A percentile compares a stretch with the other conserved stretches of the same genome.
phyloP scores from a whole-genome alignment of 495 filamentous ascomycete species.

The Podospora comata region DNA sequence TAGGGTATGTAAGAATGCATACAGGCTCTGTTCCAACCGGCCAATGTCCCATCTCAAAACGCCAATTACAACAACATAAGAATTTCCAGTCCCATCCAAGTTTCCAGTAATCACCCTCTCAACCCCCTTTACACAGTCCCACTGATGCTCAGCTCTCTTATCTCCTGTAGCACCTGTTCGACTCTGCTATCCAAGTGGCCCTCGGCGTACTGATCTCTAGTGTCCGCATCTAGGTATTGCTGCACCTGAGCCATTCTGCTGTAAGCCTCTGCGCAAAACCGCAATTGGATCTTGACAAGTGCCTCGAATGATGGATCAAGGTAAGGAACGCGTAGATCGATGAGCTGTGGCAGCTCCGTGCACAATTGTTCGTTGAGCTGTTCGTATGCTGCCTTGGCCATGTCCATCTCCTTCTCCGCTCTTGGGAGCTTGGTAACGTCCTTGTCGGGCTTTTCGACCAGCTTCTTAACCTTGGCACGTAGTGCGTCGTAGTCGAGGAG shows the following conservation, averaged over 20 bases:
- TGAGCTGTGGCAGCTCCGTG: slow-evolving; percentile 90
- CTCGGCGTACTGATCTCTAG: slow-evolving; percentile 90
- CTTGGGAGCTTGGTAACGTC: slow-evolving; percentile 91
- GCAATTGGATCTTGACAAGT: slow-evolving; percentile 94
- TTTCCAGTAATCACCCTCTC: background rate
- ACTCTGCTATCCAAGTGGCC: slow-evolving; percentile 89
- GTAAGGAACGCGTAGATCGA: slow-evolving; percentile 94
- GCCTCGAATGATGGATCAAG: slow-evolving; percentile 96
- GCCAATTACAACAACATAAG: slow-evolving; percentile 13
- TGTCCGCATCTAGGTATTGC: slow-evolving; percentile 96
- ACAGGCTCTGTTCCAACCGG: background rate
- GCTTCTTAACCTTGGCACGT: slow-evolving; percentile 91
- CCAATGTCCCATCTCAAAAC: background rate
- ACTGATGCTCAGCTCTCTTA: slow-evolving; percentile 90
- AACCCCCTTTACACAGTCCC: slow-evolving; percentile 47
- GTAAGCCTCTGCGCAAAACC: slow-evolving; percentile 97
- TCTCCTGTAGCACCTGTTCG: slow-evolving; percentile 95
- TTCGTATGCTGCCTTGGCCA: slow-evolving; percentile 91
- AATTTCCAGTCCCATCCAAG: background rate
- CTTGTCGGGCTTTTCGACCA: slow-evolving; percentile 98
- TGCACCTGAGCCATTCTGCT: slow-evolving; percentile 97
- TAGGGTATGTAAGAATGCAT: background rate
- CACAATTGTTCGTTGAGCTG: slow-evolving; percentile 93
- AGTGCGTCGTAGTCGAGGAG: slow-evolving; percentile 96
- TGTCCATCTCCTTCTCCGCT: slow-evolving; percentile 89